These are phyloP conservation scores for Trichoderma sp. DNA, from an alignment of 2,329 filamentous ascomycete genomes.

Conservation along the genomic window DNA sequence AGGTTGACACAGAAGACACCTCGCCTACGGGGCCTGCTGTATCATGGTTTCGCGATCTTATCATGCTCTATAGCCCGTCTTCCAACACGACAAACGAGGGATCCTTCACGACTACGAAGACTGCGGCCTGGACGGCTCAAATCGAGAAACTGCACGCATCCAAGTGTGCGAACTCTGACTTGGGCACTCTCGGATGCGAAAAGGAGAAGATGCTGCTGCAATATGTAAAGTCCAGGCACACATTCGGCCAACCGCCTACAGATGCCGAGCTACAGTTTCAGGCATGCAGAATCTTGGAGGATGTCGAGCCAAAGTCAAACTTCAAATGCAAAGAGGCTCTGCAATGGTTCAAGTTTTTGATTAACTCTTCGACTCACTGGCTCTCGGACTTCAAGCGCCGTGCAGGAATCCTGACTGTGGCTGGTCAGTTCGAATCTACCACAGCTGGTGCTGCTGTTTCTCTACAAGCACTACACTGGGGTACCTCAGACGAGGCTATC, in stretches of 20 bases:
- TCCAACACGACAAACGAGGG: not conserved
- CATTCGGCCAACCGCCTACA: not conserved
- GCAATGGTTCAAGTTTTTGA: conserved; percentile 18
- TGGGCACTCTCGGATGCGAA: conserved; percentile 5
- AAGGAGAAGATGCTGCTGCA: conserved; percentile 4
- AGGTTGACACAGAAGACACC: conserved; percentile 12
- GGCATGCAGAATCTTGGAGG: conserved; percentile 13
- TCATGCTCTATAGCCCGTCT: not conserved
- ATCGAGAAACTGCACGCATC: conserved; percentile 12
- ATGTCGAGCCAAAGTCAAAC: conserved; percentile 14
- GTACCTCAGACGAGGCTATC: not conserved
- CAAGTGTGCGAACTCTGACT: not conserved
- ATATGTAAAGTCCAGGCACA: not conserved
- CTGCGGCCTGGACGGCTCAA: not conserved
- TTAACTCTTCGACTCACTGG: conserved; percentile 12
- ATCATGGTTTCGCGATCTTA: conserved; percentile 17
- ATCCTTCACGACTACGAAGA: not conserved
- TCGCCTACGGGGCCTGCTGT: conserved; percentile 11
- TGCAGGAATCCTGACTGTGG: not conserved
- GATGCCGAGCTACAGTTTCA: conserved; percentile 10
- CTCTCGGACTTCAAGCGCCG: conserved; percentile 16
- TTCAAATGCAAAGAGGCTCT: conserved; percentile 14
- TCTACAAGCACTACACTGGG: conserved; percentile 5
- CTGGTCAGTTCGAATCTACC: not conserved
- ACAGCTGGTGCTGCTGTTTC: not conserved